Evolutionary conservation across 805 yeast genomes (phyloP).

Genomic region (Wickerhamiella azyma): DNA sequence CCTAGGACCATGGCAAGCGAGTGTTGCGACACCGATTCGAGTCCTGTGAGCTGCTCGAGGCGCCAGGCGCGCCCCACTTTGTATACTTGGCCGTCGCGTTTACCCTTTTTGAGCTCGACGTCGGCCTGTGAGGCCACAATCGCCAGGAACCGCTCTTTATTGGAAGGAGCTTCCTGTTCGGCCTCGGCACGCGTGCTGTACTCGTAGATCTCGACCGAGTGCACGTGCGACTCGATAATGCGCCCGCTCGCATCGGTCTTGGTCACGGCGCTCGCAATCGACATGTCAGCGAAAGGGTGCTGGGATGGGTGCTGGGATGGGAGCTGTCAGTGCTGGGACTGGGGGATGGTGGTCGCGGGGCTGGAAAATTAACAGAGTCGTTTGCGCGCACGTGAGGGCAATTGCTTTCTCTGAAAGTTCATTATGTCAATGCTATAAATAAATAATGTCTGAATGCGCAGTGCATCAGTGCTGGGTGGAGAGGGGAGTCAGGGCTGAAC

Average conservation of each 20-base stretch:
- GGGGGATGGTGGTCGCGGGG: too few relatives aligned
- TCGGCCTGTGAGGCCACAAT: slow-evolving; percentile 9
- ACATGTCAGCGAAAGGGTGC: background rate
- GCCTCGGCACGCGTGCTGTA: background rate
- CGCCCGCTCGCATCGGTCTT: background rate
- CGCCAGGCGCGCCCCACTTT: slow-evolving; percentile 94
- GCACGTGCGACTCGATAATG: slow-evolving; percentile 1
- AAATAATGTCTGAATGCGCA: too few relatives aligned
- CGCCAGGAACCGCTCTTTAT: slow-evolving; percentile 12
- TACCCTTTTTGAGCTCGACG: slow-evolving; percentile 70
- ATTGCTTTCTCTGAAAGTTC: too few relatives aligned
- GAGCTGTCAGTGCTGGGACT: too few relatives aligned
- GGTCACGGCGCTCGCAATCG: slow-evolving; percentile 4
- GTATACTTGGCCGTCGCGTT: slow-evolving; percentile 61
- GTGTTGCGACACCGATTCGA: slow-evolving; percentile 37
- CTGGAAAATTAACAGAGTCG: too few relatives aligned
- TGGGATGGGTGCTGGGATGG: too few relatives aligned
- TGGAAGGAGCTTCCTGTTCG: background rate
- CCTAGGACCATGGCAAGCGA: slow-evolving; percentile 44
- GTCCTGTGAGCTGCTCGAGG: slow-evolving; percentile 47
- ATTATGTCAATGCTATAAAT: too few relatives aligned
- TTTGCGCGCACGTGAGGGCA: too few relatives aligned
- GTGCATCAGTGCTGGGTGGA: background rate
- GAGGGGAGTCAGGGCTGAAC: background rate
- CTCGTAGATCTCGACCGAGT: background rate